phyloP scores from a whole-genome alignment of 2,329 filamentous ascomycete species.

The Anisogramma anomala region DNA sequence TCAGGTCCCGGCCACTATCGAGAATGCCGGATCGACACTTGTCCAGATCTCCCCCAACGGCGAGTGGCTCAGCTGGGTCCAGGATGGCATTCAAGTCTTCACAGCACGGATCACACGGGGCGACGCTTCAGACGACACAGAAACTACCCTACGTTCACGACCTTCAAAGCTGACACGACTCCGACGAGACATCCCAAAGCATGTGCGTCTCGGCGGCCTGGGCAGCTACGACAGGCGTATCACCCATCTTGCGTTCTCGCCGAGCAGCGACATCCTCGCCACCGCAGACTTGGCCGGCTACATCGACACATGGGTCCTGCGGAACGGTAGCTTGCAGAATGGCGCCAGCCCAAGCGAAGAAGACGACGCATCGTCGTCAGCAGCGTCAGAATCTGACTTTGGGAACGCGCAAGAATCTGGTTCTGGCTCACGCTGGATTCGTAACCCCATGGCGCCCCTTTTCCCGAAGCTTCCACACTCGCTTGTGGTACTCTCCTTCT shows the following conservation, averaged over 20 bases:
- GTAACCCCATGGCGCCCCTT: conserved; percentile 58
- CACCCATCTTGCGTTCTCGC: conserved; percentile 63
- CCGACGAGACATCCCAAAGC: conserved; percentile 41
- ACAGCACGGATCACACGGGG: conserved; percentile 36
- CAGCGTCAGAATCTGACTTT: conserved; percentile 15
- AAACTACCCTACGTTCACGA: conserved; percentile 28
- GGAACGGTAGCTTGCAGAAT: conserved; percentile 34
- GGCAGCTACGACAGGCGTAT: conserved; percentile 70
- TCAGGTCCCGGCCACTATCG: conserved; percentile 45
- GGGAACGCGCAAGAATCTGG: conserved; percentile 23
- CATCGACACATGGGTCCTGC: conserved; percentile 75
- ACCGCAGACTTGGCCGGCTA: conserved; percentile 73
- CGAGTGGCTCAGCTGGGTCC: conserved; percentile 56
- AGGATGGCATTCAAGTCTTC: conserved; percentile 47
- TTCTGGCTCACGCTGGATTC: conserved; percentile 57
- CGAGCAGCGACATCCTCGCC: conserved; percentile 68
- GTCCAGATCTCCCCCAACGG: conserved; percentile 60
- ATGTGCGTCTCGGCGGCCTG: conserved; percentile 50
- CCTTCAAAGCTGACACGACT: conserved; percentile 41
- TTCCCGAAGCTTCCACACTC: conserved; percentile 56
- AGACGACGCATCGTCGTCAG: conserved; percentile 21
- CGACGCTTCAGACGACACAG: conserved; percentile 24
- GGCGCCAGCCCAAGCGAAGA: conserved; percentile 21
- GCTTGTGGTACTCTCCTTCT: conserved; percentile 59
- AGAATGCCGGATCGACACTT: conserved; percentile 53